Evolutionary conservation across 2,329 filamentous ascomycete species (phyloP).

Genomic region (Exserohilum turcica): DNA sequence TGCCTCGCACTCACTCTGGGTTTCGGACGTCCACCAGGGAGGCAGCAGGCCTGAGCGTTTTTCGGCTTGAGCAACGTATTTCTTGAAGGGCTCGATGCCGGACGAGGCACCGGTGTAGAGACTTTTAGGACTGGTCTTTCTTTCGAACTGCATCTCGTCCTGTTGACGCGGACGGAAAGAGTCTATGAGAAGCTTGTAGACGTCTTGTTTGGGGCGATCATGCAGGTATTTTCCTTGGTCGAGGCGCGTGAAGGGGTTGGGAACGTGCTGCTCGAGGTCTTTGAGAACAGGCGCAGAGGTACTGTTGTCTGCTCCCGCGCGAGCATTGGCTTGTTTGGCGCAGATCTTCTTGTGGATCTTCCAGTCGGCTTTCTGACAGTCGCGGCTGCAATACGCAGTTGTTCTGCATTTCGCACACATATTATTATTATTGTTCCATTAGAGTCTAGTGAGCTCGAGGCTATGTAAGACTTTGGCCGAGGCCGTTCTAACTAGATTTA

Average conservation of each 20-base stretch:
- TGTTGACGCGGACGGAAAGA: slow-evolving; percentile 33
- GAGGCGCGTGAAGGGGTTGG: slow-evolving; percentile 31
- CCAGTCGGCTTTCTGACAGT: slow-evolving; percentile 43
- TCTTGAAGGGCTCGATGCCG: slow-evolving; percentile 25
- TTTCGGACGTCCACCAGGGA: slow-evolving; percentile 30
- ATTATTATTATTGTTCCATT: too few species aligned
- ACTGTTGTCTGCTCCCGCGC: neutral
- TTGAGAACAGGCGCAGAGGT: slow-evolving; percentile 9
- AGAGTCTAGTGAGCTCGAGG: too few species aligned
- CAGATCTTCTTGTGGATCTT: slow-evolving; percentile 44
- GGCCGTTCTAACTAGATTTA: too few species aligned
- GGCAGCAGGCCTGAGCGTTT: slow-evolving; percentile 21
- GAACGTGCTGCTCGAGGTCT: slow-evolving; percentile 23
- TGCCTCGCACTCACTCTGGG: slow-evolving; percentile 25
- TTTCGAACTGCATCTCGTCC: slow-evolving; percentile 25
- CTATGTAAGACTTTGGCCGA: too few species aligned
- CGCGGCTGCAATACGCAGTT: slow-evolving; percentile 39
- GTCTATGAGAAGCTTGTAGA: slow-evolving; percentile 41
- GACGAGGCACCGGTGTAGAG: slow-evolving; percentile 23
- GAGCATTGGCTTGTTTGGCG: neutral
- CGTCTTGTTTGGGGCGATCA: slow-evolving; percentile 29
- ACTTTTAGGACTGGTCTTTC: slow-evolving; percentile 17
- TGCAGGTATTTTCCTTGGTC: slow-evolving; percentile 32
- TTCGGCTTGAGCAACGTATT: slow-evolving; percentile 22
- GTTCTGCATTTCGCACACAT: slow-evolving; percentile 39